Base-by-base conservation (phyloP, 1,284 basidiomycete genomes). In the Puccinia novopanici region DNA sequence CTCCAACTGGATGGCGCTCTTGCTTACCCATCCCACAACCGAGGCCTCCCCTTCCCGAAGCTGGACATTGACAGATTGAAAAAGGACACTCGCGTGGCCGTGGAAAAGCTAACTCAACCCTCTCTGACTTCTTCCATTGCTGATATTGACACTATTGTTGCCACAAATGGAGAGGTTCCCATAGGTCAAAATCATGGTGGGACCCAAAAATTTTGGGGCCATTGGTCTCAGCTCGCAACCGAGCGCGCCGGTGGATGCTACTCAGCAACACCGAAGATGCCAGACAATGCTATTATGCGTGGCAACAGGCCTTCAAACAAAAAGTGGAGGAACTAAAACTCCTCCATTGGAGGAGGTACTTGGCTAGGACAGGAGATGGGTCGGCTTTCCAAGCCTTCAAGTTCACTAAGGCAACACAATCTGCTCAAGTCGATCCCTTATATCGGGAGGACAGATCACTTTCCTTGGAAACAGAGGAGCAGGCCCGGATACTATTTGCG, bases 261-360 rank as follows among this genome's bases (percentile, higher is more conserved):
- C 12, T 30, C n/a, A 30, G 34, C 3, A 42, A 45, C 2, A n/a
- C 55, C 9, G n/a, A n/a, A 1, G 54, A 74, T 19, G 50, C 72
- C 0, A 3, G 30, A 0, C 37, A 74, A 13, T 74, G 72, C 54
- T 74, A 74, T 15, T 12, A 45, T 3, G 34, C 34, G 9, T 75
- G 57, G 73, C 55, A 61, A 27, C 42, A 40, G 30, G 30, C 40
- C n/a, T 75, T 75, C 57, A 75, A 63, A 63, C 10, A 59, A 10
- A 30, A 74, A 74, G 30, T n/a, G n/a, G n/a, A n/a, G n/a, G n/a
- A n/a, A n/a, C n/a, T n/a, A n/a, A n/a, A n/a, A n/a, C n/a, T n/a
- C 30, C 22, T 27, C 2, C 70, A 72, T 22, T 52, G 70, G 70
- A 22, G 30, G 8, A 24, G 30, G 2, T 72, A 30, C 8, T 24